Evolutionary conservation across 352 stramenopile genomes (phyloP).

Genomic region (Pythium aristosporum): DNA sequence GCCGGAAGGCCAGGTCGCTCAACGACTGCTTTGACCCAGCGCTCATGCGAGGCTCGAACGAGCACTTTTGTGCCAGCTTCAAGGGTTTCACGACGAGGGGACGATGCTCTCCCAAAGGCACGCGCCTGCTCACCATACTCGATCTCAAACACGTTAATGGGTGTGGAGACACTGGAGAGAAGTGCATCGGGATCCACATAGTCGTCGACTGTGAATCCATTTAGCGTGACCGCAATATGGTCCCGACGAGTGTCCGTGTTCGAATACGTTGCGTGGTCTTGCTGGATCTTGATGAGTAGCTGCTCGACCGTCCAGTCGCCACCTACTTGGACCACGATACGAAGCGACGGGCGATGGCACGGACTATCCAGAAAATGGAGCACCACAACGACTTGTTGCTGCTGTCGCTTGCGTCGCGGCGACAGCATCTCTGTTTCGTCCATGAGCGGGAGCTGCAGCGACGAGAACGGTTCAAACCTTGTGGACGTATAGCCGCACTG

Average conservation of each 20-base stretch:
- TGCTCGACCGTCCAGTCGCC: constrained; percentile 40
- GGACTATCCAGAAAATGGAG: constrained; percentile 36
- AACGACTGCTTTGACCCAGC: constrained; percentile 30
- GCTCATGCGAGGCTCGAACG: constrained; percentile 21
- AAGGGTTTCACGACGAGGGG: not conserved
- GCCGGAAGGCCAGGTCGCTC: constrained; percentile 12
- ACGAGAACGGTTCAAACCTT: constrained; percentile 89
- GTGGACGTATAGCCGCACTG: constrained; percentile 82
- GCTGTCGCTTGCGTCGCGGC: constrained; percentile 9
- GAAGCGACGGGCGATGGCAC: constrained; percentile 11
- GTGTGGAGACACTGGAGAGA: constrained; percentile 25
- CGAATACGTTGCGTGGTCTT: constrained; percentile 24
- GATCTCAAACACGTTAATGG: constrained; percentile 48
- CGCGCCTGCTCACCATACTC: constrained; percentile 24
- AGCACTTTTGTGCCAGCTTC: constrained; percentile 16
- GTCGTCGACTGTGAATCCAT: constrained; percentile 31
- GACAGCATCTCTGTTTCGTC: constrained; percentile 19
- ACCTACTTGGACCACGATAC: constrained; percentile 25
- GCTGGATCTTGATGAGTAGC: constrained; percentile 36
- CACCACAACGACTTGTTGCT: constrained; percentile 37
- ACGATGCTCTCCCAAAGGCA: not conserved
- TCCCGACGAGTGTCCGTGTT: constrained; percentile 8
- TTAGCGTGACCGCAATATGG: constrained; percentile 29
- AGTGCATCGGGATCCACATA: constrained; percentile 35
- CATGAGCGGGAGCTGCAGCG: constrained; percentile 58